Evolutionary conservation across 164 flowering plant genomes (phyloP), one percentile per base, ranked within the genome.

Genomic region (Stephania japonica): DNA sequence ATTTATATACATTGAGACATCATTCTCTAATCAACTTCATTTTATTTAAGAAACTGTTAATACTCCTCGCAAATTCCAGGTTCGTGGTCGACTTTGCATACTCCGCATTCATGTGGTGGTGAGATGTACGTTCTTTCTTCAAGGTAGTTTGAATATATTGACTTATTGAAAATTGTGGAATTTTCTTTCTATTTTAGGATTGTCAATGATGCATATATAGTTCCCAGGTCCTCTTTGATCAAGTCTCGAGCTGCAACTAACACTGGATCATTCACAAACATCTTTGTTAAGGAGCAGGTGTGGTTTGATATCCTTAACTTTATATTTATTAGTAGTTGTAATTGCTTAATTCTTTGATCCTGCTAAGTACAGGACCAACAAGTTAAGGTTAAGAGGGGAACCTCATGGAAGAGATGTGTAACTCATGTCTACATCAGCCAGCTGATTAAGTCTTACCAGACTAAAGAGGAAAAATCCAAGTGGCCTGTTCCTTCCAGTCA

Each of bases 371-470:
- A 90, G 91, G 71, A 75, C 69, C 70, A 77, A n/a, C 73, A 70
- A 68, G 76, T 42, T 73, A 10, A 47, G 11, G 70, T 38, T 56
- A 76, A 70, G 47, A 69, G 67, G 66, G 83, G 44, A 47, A 74
- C 65, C 27, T 72, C 86, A 24, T 67, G 82, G 87, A 92, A 88
- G 79, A 84, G 81, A 80, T 84, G 88, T 72, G 82, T 83, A 2
- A 27, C 84, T 65, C 97, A 92, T 75, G 87, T 88, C 26, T 77
- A 83, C 78, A 86, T 92, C 71, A 77, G 86, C 67, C 87, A 65
- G 65, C 80, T 92, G 26, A 88, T 89, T 67, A 78, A 18, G 72
- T 76, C 8, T 71, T 78, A 81, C 71, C 79, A 84, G 70, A 73
- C 44, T 26, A 25, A 82, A 42, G 85, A 85, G 53, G 74, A 72